These are phyloP conservation scores for Stylosanthes scabra DNA, from an alignment of 331 rosid genomes.

Conservation along the genomic window DNA sequence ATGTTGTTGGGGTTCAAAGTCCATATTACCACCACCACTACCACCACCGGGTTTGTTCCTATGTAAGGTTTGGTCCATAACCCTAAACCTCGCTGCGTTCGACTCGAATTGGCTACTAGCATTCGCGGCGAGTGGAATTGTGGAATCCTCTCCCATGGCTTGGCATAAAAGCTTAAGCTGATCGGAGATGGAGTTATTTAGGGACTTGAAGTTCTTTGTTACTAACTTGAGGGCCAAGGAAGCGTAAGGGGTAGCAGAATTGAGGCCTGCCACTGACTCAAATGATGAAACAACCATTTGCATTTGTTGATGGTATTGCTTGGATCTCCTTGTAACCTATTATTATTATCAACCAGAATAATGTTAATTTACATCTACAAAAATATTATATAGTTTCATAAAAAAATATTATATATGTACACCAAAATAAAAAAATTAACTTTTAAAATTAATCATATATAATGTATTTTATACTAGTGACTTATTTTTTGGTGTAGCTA, in stretches of 20 bases:
- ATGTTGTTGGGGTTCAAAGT: constrained; percentile 69
- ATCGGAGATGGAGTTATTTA: constrained; percentile 67
- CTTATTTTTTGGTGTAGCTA: no score
- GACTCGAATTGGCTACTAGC: constrained; percentile 48
- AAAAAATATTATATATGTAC: no score
- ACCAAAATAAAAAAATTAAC: no score
- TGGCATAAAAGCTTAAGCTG: constrained; percentile 58
- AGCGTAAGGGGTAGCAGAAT: constrained; percentile 78
- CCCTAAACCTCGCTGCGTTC: constrained; percentile 47
- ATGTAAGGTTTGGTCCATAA: constrained; percentile 64
- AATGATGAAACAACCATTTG: constrained; percentile 92
- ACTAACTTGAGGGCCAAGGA: constrained; percentile 70
- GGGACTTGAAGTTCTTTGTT: constrained; percentile 66
- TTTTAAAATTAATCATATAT: no score
- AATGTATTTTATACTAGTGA: no score
- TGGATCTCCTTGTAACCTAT: constrained; percentile 78
- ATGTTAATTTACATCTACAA: background rate
- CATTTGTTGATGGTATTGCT: constrained; percentile 92
- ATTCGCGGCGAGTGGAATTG: constrained; percentile 46
- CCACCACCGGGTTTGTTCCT: constrained; percentile 45
- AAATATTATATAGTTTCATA: background rate
- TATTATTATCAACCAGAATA: background rate
- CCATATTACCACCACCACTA: constrained; percentile 37
- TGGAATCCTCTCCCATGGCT: constrained; percentile 63
- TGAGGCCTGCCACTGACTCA: constrained; percentile 86